Conservation (phyloP, 495 filamentous ascomycete species). For the Platismatia glauca region DNA sequence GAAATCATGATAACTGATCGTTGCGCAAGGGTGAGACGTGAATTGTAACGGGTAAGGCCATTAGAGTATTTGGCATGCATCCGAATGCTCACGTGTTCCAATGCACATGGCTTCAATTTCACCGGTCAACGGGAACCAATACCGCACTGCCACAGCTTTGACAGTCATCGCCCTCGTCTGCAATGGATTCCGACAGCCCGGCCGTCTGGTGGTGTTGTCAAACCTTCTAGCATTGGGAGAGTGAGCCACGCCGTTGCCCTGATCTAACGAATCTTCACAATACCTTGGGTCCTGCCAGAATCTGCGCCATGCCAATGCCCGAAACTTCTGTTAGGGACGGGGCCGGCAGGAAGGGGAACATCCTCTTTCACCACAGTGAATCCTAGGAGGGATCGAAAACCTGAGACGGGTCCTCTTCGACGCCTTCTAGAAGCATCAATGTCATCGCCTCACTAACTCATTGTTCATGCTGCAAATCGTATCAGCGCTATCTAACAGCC, state of each 20-base stretch:
- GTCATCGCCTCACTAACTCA: background rate
- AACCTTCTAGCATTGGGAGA: background rate
- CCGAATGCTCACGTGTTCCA: background rate
- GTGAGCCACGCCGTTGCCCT: background rate
- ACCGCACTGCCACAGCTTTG: background rate
- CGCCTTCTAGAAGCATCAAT: background rate
- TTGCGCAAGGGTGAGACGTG: background rate
- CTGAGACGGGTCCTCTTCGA: background rate
- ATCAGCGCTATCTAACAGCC: background rate
- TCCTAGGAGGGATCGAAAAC: background rate
- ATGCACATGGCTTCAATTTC: background rate
- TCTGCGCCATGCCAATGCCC: background rate
- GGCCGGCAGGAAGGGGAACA: background rate
- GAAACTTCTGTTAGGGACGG: background rate
- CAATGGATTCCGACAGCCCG: background rate
- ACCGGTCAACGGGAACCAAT: background rate
- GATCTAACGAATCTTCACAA: background rate
- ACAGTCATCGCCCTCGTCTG: constrained; percentile 1
- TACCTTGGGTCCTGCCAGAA: background rate
- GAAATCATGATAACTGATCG: background rate
- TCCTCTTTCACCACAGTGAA: background rate
- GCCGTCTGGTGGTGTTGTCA: background rate
- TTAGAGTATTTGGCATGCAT: background rate
- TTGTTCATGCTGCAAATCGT: background rate
- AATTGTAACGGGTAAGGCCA: background rate